phyloP scores from a whole-genome alignment of 257 asterid species.

The Gardenia jasminoides region DNA sequence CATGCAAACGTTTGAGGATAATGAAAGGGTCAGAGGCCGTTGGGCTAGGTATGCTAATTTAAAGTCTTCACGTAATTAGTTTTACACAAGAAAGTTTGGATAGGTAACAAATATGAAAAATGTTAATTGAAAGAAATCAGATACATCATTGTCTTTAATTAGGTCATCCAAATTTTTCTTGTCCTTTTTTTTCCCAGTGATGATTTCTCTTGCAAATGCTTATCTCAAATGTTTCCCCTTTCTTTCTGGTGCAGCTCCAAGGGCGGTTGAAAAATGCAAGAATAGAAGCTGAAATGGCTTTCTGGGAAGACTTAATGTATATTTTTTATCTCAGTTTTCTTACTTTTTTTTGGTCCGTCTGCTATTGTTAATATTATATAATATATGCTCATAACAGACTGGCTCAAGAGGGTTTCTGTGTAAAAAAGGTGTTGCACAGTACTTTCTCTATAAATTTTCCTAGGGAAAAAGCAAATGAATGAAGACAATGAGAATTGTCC shows the following conservation, averaged over 20 bases:
- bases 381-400: neutral
- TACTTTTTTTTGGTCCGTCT: neutral
- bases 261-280: slow-evolving; percentile 58
- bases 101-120: neutral
- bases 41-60: slow-evolving; percentile 46
- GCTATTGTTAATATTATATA: neutral
- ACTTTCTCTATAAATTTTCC: neutral
- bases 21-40: slow-evolving; percentile 75
- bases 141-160: neutral
- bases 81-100: too few relatives aligned
- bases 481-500: neutral
- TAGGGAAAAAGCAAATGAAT: neutral
- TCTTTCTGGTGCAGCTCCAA: slow-evolving; percentile 47
- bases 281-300: slow-evolving; percentile 32
- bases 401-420: neutral
- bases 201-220: neutral
- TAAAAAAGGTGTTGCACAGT: neutral
- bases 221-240: neutral
- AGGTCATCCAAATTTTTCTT: neutral
- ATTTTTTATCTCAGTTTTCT: neutral
- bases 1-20: slow-evolving; percentile 66
- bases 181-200: neutral
- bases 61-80: neutral
- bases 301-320: neutral
- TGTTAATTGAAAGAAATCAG: neutral